These are phyloP conservation scores for Gymnopus androsaceus DNA, from an alignment of 1,284 basidiomycete genomes.

Conservation along the genomic window DNA sequence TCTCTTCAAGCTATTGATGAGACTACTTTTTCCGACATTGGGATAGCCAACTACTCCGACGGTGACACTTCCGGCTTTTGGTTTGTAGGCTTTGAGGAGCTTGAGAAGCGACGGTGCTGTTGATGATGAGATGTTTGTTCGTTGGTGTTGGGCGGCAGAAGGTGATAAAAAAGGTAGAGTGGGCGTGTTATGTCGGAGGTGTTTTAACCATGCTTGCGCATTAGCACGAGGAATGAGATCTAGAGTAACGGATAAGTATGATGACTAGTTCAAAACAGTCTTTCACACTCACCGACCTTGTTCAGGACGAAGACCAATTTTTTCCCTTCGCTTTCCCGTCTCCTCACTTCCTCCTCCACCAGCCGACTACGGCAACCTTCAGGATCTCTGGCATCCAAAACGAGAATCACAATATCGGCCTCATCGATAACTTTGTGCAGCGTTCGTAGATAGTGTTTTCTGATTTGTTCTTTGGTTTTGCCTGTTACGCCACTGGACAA, in stretches of 20 bases:
- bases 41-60: constrained; percentile 96
- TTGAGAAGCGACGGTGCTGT: constrained; percentile 84
- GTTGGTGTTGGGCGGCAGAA: constrained; percentile 81
- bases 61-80: constrained; percentile 74
- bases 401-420: constrained; percentile 87
- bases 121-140: constrained; percentile 74
- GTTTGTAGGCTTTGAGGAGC: constrained; percentile 90
- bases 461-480: constrained; percentile 70
- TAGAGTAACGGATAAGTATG: constrained; percentile 31
- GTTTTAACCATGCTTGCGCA: constrained; percentile 87
- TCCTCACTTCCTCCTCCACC: constrained; percentile 88
- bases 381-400: constrained; percentile 90
- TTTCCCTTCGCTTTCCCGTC: constrained; percentile 85
- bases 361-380: constrained; percentile 85
- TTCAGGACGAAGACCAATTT: constrained; percentile 88
- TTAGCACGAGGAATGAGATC: constrained; percentile 90
- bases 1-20: constrained; percentile 95
- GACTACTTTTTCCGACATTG: constrained; percentile 94
- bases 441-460: constrained; percentile 69
- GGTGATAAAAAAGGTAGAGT: constrained; percentile 94
- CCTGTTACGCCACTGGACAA: constrained; percentile 32
- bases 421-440: constrained; percentile 93
- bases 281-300: constrained; percentile 86
- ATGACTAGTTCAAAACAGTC: constrained; percentile 1
- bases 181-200: constrained; percentile 89